phyloP scores from a whole-genome alignment of 208 protist species.

The Acanthamoeba royreba region DNA sequence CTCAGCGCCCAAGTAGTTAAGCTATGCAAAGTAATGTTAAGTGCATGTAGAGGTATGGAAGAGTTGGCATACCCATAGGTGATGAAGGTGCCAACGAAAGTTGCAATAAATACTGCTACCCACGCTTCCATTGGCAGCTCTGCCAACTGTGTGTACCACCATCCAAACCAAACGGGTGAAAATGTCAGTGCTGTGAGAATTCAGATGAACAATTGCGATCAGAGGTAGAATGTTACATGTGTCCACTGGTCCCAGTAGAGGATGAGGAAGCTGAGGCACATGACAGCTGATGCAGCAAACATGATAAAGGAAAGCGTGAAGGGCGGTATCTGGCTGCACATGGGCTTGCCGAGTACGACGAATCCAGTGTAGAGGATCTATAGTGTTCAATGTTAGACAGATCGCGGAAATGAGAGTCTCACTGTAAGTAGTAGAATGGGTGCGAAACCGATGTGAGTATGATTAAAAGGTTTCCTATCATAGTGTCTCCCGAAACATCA shows the following conservation, averaged over 20 bases:
- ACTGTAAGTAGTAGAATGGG: too few relatives aligned
- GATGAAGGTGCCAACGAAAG: not conserved
- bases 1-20: not conserved
- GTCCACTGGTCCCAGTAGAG: not conserved
- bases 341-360: not conserved
- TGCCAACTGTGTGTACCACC: not conserved
- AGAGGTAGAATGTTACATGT: too few relatives aligned
- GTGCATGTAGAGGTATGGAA: not conserved
- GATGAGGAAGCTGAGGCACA: not conserved
- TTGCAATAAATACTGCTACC: not conserved
- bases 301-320: constrained; percentile 3
- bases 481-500: not conserved
- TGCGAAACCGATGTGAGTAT: not conserved
- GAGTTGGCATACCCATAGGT: not conserved
- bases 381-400: too few relatives aligned
- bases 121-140: not conserved
- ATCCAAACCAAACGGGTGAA: too few relatives aligned
- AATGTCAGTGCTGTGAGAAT: too few relatives aligned
- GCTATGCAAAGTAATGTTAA: too few relatives aligned
- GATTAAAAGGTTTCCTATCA: not conserved
- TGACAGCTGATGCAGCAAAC: not conserved
- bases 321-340: not conserved
- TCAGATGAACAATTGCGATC: too few relatives aligned
- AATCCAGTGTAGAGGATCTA: not conserved
- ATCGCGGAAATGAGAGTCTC: too few relatives aligned